phyloP scores from a whole-genome alignment of 306 rosid species.

The Gastrolobium villosum region DNA sequence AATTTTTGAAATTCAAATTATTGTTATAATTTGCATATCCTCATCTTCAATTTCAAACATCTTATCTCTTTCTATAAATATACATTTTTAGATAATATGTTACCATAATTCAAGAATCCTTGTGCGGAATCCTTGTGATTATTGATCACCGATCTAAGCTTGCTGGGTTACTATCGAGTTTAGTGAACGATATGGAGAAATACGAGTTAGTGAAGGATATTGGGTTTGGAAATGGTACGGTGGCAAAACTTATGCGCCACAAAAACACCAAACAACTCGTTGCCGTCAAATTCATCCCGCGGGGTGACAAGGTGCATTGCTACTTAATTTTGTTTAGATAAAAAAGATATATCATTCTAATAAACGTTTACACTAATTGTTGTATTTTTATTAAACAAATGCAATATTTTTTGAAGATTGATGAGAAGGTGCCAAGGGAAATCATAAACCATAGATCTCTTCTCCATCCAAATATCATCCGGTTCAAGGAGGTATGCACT shows the following conservation, averaged over 20 bases:
- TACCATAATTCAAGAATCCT: too few relatives aligned
- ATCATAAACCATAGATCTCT: slow-evolving; percentile 74
- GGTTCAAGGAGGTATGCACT: slow-evolving; percentile 59
- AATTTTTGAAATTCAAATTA: neutral
- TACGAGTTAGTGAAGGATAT: slow-evolving; percentile 68
- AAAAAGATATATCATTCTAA: too few relatives aligned
- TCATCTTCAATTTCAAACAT: neutral
- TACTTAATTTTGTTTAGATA: too few relatives aligned
- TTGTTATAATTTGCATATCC: neutral
- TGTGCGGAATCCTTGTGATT: too few relatives aligned
- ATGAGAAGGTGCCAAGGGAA: slow-evolving; percentile 63
- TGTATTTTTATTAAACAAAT: too few relatives aligned
- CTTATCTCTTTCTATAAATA: too few relatives aligned
- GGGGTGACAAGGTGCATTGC: slow-evolving; percentile 49
- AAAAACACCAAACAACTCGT: slow-evolving; percentile 65
- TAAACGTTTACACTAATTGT: neutral
- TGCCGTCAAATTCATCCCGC: slow-evolving; percentile 70
- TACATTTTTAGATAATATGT: too few relatives aligned
- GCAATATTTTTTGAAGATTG: slow-evolving; percentile 59
- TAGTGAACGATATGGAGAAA: slow-evolving; percentile 62
- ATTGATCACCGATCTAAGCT: too few relatives aligned
- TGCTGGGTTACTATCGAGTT: too few relatives aligned
- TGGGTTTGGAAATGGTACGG: slow-evolving; percentile 66
- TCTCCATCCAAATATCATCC: slow-evolving; percentile 70
- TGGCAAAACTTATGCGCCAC: slow-evolving; percentile 66